Percentiles rank a stretch among this genome's conserved stretches.
These are phyloP conservation scores for Anthoceros angustus DNA, from an alignment of 225 moss, liverwort and hornwort genomes.

Conservation along the genomic window DNA sequence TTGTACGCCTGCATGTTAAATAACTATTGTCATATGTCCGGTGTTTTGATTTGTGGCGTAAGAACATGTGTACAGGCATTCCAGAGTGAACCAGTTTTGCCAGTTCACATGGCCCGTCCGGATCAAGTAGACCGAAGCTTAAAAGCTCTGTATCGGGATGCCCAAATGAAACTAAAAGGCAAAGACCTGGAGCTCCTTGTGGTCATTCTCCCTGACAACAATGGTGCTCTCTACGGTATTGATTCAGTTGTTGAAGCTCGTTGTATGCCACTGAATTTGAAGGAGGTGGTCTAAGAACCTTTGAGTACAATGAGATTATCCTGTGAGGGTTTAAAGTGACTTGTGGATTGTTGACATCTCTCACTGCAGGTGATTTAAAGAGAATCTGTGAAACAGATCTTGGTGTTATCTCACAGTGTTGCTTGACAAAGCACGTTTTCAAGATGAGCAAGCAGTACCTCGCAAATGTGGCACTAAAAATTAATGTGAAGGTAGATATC, in stretches of 20 bases:
- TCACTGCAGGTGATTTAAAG: constrained; percentile 54
- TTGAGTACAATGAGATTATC: no score
- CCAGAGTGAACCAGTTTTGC: constrained; percentile 47
- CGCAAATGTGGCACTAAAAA: constrained; percentile 89
- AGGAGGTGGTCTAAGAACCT: no score
- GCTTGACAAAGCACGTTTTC: constrained; percentile 81
- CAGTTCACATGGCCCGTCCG: constrained; percentile 46
- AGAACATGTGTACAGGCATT: constrained; percentile 33
- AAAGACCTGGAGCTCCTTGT: constrained; percentile 64
- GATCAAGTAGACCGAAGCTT: constrained; percentile 64
- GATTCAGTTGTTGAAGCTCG: no score
- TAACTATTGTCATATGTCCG: no score
- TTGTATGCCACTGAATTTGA: no score
- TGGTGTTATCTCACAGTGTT: constrained; percentile 89
- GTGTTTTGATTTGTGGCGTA: no score
- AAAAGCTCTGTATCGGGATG: constrained; percentile 52
- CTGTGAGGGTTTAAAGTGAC: background rate
- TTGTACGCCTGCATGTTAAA: no score
- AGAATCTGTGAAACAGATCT: constrained; percentile 87
- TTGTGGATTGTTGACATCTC: background rate
- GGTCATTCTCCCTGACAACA: constrained; percentile 84
- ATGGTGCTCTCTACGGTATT: constrained; percentile 80
- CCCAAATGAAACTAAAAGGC: constrained; percentile 31
- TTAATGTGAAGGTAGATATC: constrained; percentile 90
- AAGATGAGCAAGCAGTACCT: constrained; percentile 95